Conservation (phyloP, 805 yeast genomes). For the Wickerhamomyces bovis region DNA sequence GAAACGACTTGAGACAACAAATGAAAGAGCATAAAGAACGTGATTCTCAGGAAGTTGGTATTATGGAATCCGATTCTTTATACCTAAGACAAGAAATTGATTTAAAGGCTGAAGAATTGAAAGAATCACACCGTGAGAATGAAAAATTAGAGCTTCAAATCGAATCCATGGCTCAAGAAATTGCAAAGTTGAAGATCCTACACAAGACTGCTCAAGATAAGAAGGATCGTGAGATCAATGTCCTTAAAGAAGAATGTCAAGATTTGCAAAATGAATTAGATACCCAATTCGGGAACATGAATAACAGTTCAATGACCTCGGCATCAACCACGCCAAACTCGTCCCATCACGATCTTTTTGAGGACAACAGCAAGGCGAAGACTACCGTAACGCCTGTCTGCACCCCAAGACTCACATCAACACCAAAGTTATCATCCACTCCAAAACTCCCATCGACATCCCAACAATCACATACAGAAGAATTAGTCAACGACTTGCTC, state of each 20-base stretch:
- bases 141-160: slow-evolving; percentile 7
- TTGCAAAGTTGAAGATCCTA: slow-evolving; percentile 8
- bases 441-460: neutral
- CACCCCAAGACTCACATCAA: neutral
- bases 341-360: neutral
- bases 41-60: neutral
- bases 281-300: neutral
- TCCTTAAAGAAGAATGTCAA: slow-evolving; percentile 8
- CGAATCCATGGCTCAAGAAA: slow-evolving; percentile 7
- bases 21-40: slow-evolving; percentile 3
- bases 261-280: slow-evolving; percentile 11
- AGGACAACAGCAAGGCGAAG: neutral
- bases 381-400: neutral
- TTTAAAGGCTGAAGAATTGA: neutral
- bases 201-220: slow-evolving; percentile 6
- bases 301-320: neutral
- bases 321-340: slow-evolving; percentile 2
- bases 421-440: neutral
- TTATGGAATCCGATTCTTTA: neutral
- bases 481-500: slow-evolving; percentile 16
- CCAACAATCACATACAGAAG: slow-evolving; percentile 4
- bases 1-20: slow-evolving; percentile 2
- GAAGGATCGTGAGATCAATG: slow-evolving; percentile 8
- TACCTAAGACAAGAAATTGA: neutral
- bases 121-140: slow-evolving; percentile 2